phyloP scores from a whole-genome alignment of 2,329 filamentous ascomycete genomes.

The Magnaporthiopsis rhizophila region DNA sequence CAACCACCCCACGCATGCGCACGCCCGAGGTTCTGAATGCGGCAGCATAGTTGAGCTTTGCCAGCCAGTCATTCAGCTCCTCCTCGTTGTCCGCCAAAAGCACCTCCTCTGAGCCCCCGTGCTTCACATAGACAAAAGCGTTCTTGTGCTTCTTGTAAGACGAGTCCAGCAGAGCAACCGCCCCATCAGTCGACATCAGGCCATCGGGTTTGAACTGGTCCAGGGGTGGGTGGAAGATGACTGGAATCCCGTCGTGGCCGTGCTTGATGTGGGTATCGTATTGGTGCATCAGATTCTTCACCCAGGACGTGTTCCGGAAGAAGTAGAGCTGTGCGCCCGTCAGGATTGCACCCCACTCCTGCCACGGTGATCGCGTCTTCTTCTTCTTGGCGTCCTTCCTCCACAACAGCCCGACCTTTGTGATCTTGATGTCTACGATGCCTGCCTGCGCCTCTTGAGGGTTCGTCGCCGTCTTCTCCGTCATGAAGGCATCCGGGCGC shows the following conservation, averaged over 20 bases:
- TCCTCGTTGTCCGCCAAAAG: constrained; percentile 83
- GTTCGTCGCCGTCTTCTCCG: constrained; percentile 75
- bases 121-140: constrained; percentile 83
- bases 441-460: constrained; percentile 82
- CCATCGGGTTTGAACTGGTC: constrained; percentile 90
- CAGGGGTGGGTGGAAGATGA: constrained; percentile 85
- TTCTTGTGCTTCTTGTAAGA: constrained; percentile 94
- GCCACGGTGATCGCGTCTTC: constrained; percentile 91
- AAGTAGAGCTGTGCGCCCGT: constrained; percentile 97
- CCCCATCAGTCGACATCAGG: constrained; percentile 86
- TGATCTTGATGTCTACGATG: constrained; percentile 94
- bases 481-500: constrained; percentile 90
- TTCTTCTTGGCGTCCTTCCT: constrained; percentile 91
- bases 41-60: constrained; percentile 91
- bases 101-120: constrained; percentile 80
- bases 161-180: constrained; percentile 77
- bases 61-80: constrained; percentile 95
- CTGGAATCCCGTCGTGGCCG: constrained; percentile 65
- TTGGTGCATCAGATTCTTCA: constrained; percentile 84
- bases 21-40: constrained; percentile 90
- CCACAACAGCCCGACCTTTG: constrained; percentile 92
- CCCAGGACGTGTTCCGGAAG: constrained; percentile 88
- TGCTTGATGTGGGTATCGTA: constrained; percentile 75
- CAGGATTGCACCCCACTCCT: constrained; percentile 95
- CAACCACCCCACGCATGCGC: constrained; percentile 79